Evolutionary conservation across 2,329 filamentous ascomycete genomes (phyloP), one percentile per base, ranked within the genome.

Genomic region (Delphinella strobiligena): DNA sequence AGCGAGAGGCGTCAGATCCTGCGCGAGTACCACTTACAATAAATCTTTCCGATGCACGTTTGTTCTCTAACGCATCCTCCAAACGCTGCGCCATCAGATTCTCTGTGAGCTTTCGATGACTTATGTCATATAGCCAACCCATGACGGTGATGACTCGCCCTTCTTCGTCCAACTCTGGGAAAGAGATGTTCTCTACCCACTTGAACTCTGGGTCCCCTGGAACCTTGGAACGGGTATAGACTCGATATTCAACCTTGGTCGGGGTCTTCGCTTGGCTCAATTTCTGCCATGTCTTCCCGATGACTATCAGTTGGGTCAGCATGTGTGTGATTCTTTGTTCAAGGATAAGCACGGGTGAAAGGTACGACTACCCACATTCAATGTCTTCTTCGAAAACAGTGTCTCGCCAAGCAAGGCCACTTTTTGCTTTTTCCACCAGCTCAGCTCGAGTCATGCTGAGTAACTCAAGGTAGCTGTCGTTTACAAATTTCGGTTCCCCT

Each of bases 381-480:
- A 36, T 36, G 43, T 65, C 61, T 16, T 64, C 61, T 19, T 39
- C 33, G 3, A 37, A 38, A 11, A 45, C 43, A n/a, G 34, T 34
- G n/a, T 43, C 37, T 14, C 12, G 29, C 49, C 50, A 31, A 58
- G 54, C 43, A 60, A 54, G 4, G 58, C 56, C 35, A 49, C 34
- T 34, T 7, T 34, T 24, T n/a, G 36, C 34, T 5, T 37, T 37
- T 12, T 40, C 31, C 12, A 38, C 31, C 19, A 40, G 45, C 7
- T 48, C 37, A 24, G 49, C 49, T n/a, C 47, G 38, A 12, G 49
- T 48, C 9, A 48, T 41, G 1, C 47, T 48, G 7, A 61, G 54
- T 37, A 62, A 52, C 3, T 60, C 54, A 31, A 52, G 55, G 51
- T 61, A 67, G 4, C 54, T 51, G 36, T 64, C 54, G 36, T 66